These are phyloP conservation scores for Actinomortierella ambigua DNA, from an alignment of 371 early-diverging fungal species.

Conservation along the genomic window DNA sequence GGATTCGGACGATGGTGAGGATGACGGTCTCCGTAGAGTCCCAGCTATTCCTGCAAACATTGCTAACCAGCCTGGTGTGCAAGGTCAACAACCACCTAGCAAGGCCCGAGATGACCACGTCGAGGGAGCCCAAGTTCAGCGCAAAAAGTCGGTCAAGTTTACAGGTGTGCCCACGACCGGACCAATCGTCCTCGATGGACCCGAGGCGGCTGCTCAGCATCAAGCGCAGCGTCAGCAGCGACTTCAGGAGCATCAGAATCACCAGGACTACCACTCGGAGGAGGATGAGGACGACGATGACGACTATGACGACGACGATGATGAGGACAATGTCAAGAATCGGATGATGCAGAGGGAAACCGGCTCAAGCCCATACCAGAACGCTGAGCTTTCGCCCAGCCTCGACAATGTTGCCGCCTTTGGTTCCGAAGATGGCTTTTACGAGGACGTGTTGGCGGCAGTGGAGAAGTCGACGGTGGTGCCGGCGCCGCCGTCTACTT, in stretches of 20 bases:
- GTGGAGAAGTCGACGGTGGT: slow-evolving; percentile 15
- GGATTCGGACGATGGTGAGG: slow-evolving; percentile 18
- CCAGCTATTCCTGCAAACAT: slow-evolving; percentile 12
- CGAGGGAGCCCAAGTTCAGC: slow-evolving; percentile 17
- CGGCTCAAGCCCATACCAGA: slow-evolving; percentile 6
- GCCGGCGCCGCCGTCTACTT: neutral
- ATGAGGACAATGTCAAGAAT: slow-evolving; percentile 16
- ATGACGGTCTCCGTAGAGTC: slow-evolving; percentile 5
- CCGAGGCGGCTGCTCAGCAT: slow-evolving; percentile 27
- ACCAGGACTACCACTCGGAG: slow-evolving; percentile 11
- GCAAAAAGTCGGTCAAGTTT: slow-evolving; percentile 42
- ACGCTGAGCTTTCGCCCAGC: slow-evolving; percentile 9
- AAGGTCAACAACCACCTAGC: slow-evolving; percentile 4
- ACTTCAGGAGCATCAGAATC: slow-evolving; percentile 6
- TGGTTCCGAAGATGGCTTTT: slow-evolving; percentile 22
- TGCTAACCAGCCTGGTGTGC: neutral
- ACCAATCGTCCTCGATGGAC: slow-evolving; percentile 8
- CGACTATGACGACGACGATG: slow-evolving; percentile 9
- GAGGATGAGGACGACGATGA: slow-evolving; percentile 10
- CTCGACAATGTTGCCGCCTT: slow-evolving; percentile 6
- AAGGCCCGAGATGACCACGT: neutral
- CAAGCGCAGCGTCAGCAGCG: slow-evolving; percentile 30
- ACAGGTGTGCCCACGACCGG: slow-evolving; percentile 17
- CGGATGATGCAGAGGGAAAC: slow-evolving; percentile 27
- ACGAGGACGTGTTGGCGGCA: slow-evolving; percentile 37